Base-by-base conservation (phyloP, 768 basidiomycete species). In the Exsudoporus frostii region DNA sequence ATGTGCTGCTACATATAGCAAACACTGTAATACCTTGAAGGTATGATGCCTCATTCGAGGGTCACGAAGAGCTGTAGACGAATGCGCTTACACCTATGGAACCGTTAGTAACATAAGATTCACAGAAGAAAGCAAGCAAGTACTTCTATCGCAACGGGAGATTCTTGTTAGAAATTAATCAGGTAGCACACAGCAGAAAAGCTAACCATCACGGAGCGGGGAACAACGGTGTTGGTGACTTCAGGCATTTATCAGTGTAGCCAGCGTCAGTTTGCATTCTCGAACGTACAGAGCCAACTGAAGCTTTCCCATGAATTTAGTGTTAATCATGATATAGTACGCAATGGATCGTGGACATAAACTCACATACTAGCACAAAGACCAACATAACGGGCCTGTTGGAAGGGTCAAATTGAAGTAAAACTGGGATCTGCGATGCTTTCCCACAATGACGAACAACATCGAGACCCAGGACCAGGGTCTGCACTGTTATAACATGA, bases 51-150 rank as follows among this genome's bases (percentile, higher is more conserved):
- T 32, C 40, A 38, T 20, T 43, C 22, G 17, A 9, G 41, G 7
- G 10, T 25, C n/a, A 29, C 10, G 25, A 36, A 19, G 2, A 7
- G 30, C 7, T 13, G 19, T 13, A 17, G 36, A 25, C 13, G 8
- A 13, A 24, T 10, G 15, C 44, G 32, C 51, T 56, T 39, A 56
- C 55, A 53, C 30, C 55, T 56, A 25, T 19, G 32, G 4, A 25
- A 27, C 5, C 4, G 17, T 42, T 17, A 42, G 17, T 11, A 27
- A 42, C 6, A 9, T 10, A 11, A 9, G 10, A 42, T 40, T 42
- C 25, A 25, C 17, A 27, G 41, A 42, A 11, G 10, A 25, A 41
- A n/a, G n/a, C n/a, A 25, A 25, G 8, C 9, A 6, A 33, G 32
- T 7, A 33, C 13, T 0, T 14, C 32, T 33, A 34, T 15, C 32